phyloP scores from a whole-genome alignment of 805 yeast species.

The Candida easanensis region DNA sequence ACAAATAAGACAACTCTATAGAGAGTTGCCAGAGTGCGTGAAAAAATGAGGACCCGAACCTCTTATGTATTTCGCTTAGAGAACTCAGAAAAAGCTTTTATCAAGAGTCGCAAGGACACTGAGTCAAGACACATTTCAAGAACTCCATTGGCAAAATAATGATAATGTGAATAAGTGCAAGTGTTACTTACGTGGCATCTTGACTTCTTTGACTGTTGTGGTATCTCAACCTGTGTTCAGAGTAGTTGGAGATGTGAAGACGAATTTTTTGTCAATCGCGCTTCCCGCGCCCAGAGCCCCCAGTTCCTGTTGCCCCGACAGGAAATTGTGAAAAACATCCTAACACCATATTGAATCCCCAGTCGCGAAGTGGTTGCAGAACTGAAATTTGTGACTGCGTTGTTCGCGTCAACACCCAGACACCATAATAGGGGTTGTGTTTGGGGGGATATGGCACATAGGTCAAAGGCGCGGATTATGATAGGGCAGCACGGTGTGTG shows the following conservation, averaged over 20 bases:
- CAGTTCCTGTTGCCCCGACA: no score
- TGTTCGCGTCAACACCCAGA: background rate
- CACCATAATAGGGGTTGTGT: conserved; percentile 1
- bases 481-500: no score
- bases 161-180: background rate
- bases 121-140: background rate
- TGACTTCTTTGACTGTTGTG: conserved; percentile 16
- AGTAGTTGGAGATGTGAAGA: background rate
- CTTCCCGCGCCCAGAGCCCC: no score
- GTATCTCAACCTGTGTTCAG: background rate
- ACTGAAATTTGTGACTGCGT: background rate
- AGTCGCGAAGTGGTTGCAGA: no score
- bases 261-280: background rate
- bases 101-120: background rate
- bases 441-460: background rate
- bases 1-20: conserved; percentile 6
- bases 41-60: conserved; percentile 69
- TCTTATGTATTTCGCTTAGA: conserved; percentile 30
- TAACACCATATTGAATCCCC: background rate
- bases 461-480: background rate
- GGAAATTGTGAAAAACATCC: background rate
- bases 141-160: conserved; percentile 6
- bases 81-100: background rate
- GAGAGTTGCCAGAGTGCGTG: no score
- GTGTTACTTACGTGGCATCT: conserved; percentile 30